Base-by-base conservation (phyloP, 2,329 filamentous ascomycete genomes). In the Arthrobotrys sphaeroides region DNA sequence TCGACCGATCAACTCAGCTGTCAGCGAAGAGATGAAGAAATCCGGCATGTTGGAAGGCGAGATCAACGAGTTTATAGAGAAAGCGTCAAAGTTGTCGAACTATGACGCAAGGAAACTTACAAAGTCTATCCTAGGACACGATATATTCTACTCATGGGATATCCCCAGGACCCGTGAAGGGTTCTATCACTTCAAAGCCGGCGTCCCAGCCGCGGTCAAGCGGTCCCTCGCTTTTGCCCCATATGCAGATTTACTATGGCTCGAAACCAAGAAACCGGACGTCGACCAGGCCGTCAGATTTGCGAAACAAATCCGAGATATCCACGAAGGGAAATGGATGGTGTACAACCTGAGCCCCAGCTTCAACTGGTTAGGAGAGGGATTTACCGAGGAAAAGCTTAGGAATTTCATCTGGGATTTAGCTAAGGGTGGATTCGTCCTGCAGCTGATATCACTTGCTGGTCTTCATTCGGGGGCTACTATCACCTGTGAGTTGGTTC, bases 321-420 rank as follows among this genome's bases (percentile, higher is more conserved):
- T 66, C 6, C 28, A 75, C 33, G 92, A 93, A 0, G 89, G 88
- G 75, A 98, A 98, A 87, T 91, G 92, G 36, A 87, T 99, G 22
- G 94, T 98, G 0, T 99, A 99, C 85, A 99, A 99, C 84, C 87
- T 99, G 1, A 94, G 90, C 3, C 95, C 95, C 0, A 96, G 92
- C 6, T 99, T 99, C 87, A 98, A 99, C 86, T 99, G 95, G 95
- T 95, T 96, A 89, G 89, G 89, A 9, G 94, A 98, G 82, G 95
- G 94, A 28, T 99, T 98, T 84, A 90, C 88, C 2, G 89, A 93
- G 77, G 89, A 89, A 76, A 90, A 90, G 4, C 87, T 99, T 66
- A 93, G 91, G 84, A 93, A 88, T 4, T 99, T 99, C 83, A 91
- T 99, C 80, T 98, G 94, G 94, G 94, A 98, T 82, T 89, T 99